Conservation (phyloP, 2,329 filamentous ascomycete genomes). For the Diplodia corticola region DNA sequence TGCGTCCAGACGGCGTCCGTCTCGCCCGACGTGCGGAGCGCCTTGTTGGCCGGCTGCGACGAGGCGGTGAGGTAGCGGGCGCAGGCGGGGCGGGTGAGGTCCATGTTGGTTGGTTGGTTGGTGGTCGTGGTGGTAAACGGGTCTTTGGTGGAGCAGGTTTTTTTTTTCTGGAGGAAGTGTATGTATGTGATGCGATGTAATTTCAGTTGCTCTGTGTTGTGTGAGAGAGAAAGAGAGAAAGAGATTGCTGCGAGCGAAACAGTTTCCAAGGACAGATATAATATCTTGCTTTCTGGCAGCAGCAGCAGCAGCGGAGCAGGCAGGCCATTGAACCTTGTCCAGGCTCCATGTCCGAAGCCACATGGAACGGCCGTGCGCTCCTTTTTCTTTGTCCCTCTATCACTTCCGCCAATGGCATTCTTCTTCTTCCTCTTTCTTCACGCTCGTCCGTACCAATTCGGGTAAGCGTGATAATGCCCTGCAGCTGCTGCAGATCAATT, state of each 20-base stretch:
- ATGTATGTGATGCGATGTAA: background rate
- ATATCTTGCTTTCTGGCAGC: background rate
- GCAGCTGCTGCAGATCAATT: background rate
- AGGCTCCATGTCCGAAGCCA: background rate
- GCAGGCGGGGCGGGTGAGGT: background rate
- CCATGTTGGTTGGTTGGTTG: background rate
- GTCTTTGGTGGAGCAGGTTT: background rate
- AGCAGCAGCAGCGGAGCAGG: too few relatives aligned
- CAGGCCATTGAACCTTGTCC: background rate
- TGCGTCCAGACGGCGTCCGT: conserved; percentile 58
- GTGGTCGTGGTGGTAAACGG: background rate
- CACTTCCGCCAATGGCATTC: background rate
- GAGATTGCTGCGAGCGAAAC: background rate
- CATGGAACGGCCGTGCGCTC: background rate
- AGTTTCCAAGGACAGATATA: background rate
- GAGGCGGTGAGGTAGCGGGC: background rate
- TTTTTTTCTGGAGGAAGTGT: too few relatives aligned
- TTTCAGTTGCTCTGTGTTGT: background rate
- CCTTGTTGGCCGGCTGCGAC: background rate
- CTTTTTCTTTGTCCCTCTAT: background rate
- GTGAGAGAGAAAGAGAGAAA: background rate
- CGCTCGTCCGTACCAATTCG: background rate
- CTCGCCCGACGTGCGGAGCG: conserved; percentile 51
- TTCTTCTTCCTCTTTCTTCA: background rate
- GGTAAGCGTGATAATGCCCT: background rate